Evolutionary conservation across 371 early-diverging fungal genomes (phyloP).

Genomic region (Apophysomyces ossiformis): DNA sequence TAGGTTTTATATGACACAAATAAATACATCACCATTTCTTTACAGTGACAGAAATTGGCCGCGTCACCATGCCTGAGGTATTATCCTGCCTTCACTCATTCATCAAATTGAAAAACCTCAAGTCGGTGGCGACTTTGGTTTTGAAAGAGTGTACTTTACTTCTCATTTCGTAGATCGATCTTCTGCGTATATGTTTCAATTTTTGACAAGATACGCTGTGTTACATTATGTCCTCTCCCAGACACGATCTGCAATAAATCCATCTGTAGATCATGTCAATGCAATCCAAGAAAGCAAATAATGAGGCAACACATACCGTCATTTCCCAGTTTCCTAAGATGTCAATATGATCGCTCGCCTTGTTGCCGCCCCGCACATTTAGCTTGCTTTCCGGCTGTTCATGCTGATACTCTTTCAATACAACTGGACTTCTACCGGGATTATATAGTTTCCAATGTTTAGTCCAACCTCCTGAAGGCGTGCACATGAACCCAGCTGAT

Average conservation of each 20-base stretch:
- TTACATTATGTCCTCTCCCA: constrained; percentile 39
- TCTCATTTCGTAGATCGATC: constrained; percentile 23
- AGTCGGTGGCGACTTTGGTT: background rate
- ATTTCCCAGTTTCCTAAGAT: constrained; percentile 70
- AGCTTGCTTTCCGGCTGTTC: constrained; percentile 58
- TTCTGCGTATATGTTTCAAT: constrained; percentile 47
- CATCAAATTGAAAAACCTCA: constrained; percentile 21
- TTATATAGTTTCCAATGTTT: constrained; percentile 76
- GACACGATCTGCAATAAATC: constrained; percentile 50
- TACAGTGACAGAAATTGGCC: constrained; percentile 33
- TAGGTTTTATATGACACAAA: constrained; percentile 33
- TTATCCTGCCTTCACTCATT: constrained; percentile 27
- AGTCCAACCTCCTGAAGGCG: constrained; percentile 82
- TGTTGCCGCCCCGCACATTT: constrained; percentile 82
- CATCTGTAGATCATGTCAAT: constrained; percentile 22
- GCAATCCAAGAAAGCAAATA: background rate
- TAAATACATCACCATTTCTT: constrained; percentile 30
- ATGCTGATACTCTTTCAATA: constrained; percentile 82
- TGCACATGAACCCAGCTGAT: constrained; percentile 92
- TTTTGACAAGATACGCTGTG: constrained; percentile 41
- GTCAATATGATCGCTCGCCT: constrained; percentile 90
- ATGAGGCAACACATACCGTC: constrained; percentile 35
- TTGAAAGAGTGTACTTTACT: background rate
- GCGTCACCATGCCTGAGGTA: constrained; percentile 25
- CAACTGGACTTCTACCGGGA: constrained; percentile 76